These are phyloP conservation scores for Ceratocystis lukuohia DNA, from an alignment of 2,329 filamentous ascomycete genomes.

Conservation along the genomic window DNA sequence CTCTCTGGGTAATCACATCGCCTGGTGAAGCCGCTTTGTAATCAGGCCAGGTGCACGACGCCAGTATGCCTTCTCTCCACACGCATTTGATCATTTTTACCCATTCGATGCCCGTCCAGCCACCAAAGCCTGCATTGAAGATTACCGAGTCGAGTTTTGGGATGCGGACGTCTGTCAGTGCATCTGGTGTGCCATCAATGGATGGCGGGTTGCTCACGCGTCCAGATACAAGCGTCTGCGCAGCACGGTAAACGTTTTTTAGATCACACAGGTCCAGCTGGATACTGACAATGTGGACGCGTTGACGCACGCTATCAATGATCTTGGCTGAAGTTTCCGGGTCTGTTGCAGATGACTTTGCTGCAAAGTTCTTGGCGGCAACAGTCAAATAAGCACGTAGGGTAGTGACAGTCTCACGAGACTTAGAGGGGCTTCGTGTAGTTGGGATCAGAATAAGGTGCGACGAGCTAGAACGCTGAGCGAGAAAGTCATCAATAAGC, in stretches of 20 bases:
- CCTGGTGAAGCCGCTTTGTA: slow-evolving; percentile 55
- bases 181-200: slow-evolving; percentile 25
- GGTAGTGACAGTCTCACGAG: slow-evolving; percentile 52
- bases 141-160: slow-evolving; percentile 67
- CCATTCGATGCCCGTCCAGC: slow-evolving; percentile 62
- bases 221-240: slow-evolving; percentile 34
- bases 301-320: slow-evolving; percentile 30
- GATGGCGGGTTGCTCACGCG: slow-evolving; percentile 35
- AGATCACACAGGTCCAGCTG: slow-evolving; percentile 49
- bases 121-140: slow-evolving; percentile 79
- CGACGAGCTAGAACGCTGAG: slow-evolving; percentile 48
- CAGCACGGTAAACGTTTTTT: slow-evolving; percentile 36
- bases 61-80: slow-evolving; percentile 46
- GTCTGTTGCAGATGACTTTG: slow-evolving; percentile 38
- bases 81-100: slow-evolving; percentile 26
- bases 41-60: slow-evolving; percentile 60
- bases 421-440: slow-evolving; percentile 64
- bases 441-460: slow-evolving; percentile 72
- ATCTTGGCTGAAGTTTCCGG: slow-evolving; percentile 42
- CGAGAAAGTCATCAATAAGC: slow-evolving; percentile 80
- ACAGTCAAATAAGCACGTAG: slow-evolving; percentile 50
- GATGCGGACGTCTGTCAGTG: slow-evolving; percentile 36
- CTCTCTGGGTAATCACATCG: slow-evolving; percentile 15
- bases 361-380: slow-evolving; percentile 33
- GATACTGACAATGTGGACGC: slow-evolving; percentile 46